phyloP scores from a whole-genome alignment of 805 yeast genomes.

The Lipomyces chichibuensis region DNA sequence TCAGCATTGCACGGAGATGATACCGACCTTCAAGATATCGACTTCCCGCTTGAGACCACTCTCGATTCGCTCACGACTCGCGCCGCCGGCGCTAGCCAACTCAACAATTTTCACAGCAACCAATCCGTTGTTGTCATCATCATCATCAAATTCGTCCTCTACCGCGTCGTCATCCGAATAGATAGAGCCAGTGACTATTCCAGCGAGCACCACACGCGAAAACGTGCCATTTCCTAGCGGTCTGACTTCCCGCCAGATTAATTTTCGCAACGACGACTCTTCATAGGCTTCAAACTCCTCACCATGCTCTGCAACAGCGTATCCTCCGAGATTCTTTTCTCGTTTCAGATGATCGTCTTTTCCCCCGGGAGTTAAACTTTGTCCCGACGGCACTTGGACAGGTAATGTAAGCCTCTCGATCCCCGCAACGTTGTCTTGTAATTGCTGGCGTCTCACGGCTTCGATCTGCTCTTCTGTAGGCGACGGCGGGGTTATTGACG shows the following conservation, averaged over 20 bases:
- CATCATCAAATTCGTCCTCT: constrained; percentile 2
- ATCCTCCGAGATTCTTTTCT: constrained; percentile 23
- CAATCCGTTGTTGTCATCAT: constrained; percentile 25
- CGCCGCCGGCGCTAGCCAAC: constrained; percentile 48
- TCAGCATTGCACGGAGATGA: neutral
- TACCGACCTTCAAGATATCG: constrained; percentile 53
- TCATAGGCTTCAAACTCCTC: constrained; percentile 43
- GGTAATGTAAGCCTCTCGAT: neutral
- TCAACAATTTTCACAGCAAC: constrained; percentile 75
- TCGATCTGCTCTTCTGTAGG: constrained; percentile 19
- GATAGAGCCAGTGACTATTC: constrained; percentile 12
- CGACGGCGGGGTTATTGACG: constrained; percentile 22
- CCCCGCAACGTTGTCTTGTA: too few species aligned
- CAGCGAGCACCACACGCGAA: constrained; percentile 47
- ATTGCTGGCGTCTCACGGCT: constrained; percentile 3
- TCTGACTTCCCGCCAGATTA: constrained; percentile 42
- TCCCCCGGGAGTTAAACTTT: constrained; percentile 2
- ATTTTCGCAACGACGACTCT: constrained; percentile 30
- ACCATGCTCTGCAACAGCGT: constrained; percentile 19
- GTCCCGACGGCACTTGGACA: neutral
- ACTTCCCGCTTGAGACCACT: constrained; percentile 73
- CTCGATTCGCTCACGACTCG: constrained; percentile 57
- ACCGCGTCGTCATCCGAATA: constrained; percentile 13
- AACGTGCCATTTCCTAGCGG: constrained; percentile 50
- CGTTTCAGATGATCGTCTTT: constrained; percentile 22